These are phyloP conservation scores for Ettlia oleoabundans DNA, from an alignment of 139 green algal species.

Conservation along the genomic window DNA sequence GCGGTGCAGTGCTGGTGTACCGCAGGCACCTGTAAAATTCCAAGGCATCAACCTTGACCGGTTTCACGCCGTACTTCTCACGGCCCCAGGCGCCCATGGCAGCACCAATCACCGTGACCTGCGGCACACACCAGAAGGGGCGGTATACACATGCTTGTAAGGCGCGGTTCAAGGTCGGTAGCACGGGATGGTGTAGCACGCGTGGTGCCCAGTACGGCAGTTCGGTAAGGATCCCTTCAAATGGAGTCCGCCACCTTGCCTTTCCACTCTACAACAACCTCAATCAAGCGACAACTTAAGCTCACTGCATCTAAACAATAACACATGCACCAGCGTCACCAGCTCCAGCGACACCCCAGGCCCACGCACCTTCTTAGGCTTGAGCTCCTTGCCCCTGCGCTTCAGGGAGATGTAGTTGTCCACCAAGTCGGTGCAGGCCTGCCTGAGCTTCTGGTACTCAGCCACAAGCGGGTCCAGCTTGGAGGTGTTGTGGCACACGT, in stretches of 20 bases:
- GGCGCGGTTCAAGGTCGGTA: no score
- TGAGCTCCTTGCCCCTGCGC: constrained; percentile 44
- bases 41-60: constrained; percentile 61
- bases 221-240: no score
- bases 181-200: no score
- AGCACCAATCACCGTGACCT: constrained; percentile 57
- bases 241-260: no score
- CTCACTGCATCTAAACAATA: no score
- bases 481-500: constrained; percentile 51
- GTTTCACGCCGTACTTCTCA: constrained; percentile 62
- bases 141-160: no score
- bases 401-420: constrained; percentile 57
- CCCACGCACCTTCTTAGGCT: constrained; percentile 40
- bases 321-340: background rate
- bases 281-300: no score
- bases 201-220: no score
- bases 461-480: constrained; percentile 43
- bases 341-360: no score
- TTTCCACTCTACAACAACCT: no score
- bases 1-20: no score
- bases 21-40: constrained; percentile 55
- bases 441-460: constrained; percentile 46
- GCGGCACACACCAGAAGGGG: background rate
- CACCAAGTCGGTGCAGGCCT: constrained; percentile 49
- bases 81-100: constrained; percentile 62